Base-by-base conservation (phyloP, 2,329 filamentous ascomycete genomes). In the Biscogniauxia sp. region DNA sequence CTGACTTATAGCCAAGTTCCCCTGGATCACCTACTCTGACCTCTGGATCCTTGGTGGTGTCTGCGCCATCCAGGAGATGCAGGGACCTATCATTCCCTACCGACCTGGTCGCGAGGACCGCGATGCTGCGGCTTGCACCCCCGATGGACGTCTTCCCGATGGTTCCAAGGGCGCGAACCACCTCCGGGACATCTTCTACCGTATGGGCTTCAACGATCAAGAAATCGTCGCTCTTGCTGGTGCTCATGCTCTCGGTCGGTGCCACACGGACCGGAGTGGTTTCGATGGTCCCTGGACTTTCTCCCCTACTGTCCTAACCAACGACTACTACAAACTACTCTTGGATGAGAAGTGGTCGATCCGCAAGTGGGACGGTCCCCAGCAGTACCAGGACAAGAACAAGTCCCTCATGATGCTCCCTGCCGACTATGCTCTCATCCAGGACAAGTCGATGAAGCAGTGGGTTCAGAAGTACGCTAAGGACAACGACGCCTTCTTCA, bases 371-470 rank as follows among this genome's bases (percentile, higher is more conserved):
- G 87, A 93, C 71, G 94, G 95, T 26, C 93, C 93, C 67, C 88
- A 88, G 79, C 93, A 87, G 77, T 80, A 80, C 75, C 88, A 96
- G 80, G 93, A 98, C 80, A 90, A 91, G 80, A 86, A 82, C 73
- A 93, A 96, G 85, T 84, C 84, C 51, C 81, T 98, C 70, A 98
- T 99, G 95, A 98, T 99, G 94, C 82, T 99, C 77, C 95, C 95
- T 57, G 90, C 92, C 66, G 94, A 99, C 74, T 88, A 96, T 79
- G 90, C 89, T 59, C 82, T 98, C 59, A 80, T 96, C 73, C 86
- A 93, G 80, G 94, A 98, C 80, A 94, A 94, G 85, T 82, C 82
- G 68, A 96, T 98, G 84, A 87, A 85, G 79, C 81, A 85, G 73
- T 88, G 85, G 72, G 91, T 94, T 28, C 88, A 96, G 77, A 87